phyloP scores from a whole-genome alignment of 345 rosid genomes.

The Atalantia buxifolia region DNA sequence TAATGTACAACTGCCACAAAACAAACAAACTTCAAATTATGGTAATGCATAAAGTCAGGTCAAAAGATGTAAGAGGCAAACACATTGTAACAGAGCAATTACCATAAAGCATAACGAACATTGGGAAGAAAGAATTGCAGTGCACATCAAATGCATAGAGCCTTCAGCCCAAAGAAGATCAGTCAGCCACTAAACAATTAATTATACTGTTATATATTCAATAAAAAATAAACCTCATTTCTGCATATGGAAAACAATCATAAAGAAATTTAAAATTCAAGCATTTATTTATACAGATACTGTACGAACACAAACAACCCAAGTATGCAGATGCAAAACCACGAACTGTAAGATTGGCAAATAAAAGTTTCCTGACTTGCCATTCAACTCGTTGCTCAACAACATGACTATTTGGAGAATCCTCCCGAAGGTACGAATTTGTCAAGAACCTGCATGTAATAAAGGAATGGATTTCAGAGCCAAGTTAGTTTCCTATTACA shows the following conservation, averaged over 20 bases:
- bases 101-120: slow-evolving; percentile 95
- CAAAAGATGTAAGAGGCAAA: background rate
- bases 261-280: background rate
- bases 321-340: background rate
- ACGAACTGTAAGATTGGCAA: slow-evolving; percentile 5
- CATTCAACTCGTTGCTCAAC: slow-evolving; percentile 99
- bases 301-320: background rate
- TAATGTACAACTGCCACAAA: slow-evolving; percentile 79
- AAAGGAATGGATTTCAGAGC: slow-evolving; percentile 5
- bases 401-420: slow-evolving; percentile 94
- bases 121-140: slow-evolving; percentile 99
- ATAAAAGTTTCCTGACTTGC: slow-evolving; percentile 45
- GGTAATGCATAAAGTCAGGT: background rate
- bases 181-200: slow-evolving; percentile 17
- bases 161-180: slow-evolving; percentile 48
- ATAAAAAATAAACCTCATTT: background rate
- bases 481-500: background rate
- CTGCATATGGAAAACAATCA: slow-evolving; percentile 3
- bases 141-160: slow-evolving; percentile 97
- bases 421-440: slow-evolving; percentile 93
- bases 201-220: background rate
- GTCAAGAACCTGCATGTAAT: slow-evolving; percentile 74
- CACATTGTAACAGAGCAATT: slow-evolving; percentile 18
- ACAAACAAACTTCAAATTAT: slow-evolving; percentile 8
- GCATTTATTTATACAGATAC: too few relatives aligned